These are phyloP conservation scores for Pseudozyma pruni DNA, from an alignment of 1,284 basidiomycete genomes.

Conservation along the genomic window DNA sequence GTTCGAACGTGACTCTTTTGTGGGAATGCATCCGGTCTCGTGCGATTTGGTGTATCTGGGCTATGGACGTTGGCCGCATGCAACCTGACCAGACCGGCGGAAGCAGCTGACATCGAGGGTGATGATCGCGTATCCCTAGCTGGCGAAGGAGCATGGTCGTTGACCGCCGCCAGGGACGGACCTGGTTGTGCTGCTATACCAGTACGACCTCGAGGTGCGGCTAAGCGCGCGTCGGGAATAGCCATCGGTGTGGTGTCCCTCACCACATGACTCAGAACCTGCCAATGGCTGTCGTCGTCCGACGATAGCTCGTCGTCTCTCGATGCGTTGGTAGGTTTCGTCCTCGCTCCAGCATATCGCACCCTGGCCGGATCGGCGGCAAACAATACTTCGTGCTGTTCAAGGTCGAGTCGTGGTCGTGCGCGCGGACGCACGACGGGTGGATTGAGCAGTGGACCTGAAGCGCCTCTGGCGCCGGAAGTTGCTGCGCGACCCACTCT, in stretches of 20 bases:
- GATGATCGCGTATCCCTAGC: conserved; percentile 4
- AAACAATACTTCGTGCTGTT: conserved; percentile 47
- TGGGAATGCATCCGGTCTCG: not conserved
- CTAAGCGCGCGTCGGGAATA: conserved; percentile 20
- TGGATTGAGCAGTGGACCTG: conserved; percentile 27
- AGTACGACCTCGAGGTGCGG: conserved; percentile 10
- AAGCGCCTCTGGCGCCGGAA: conserved; percentile 1
- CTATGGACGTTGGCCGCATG: conserved; percentile 11
- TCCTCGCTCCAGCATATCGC: not conserved
- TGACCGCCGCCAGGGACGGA: not conserved
- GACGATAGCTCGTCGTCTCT: not conserved
- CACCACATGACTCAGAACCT: conserved; percentile 9
- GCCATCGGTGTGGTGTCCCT: conserved; percentile 6
- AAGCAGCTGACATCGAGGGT: conserved; percentile 6
- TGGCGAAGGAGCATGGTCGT: conserved; percentile 3
- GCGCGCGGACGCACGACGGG: conserved; percentile 33
- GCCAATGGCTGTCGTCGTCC: conserved; percentile 28
- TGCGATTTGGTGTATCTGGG: conserved; percentile 19
- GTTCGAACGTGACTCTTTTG: not conserved
- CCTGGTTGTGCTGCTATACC: not conserved
- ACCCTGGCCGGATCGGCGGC: conserved; percentile 18
- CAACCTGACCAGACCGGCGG: conserved; percentile 3
- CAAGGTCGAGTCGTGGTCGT: conserved; percentile 37
- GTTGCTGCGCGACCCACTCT: conserved; percentile 22
- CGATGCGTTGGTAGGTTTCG: not conserved